Conservation (phyloP, 1,284 basidiomycete species). For the Peniophora sp. region DNA sequence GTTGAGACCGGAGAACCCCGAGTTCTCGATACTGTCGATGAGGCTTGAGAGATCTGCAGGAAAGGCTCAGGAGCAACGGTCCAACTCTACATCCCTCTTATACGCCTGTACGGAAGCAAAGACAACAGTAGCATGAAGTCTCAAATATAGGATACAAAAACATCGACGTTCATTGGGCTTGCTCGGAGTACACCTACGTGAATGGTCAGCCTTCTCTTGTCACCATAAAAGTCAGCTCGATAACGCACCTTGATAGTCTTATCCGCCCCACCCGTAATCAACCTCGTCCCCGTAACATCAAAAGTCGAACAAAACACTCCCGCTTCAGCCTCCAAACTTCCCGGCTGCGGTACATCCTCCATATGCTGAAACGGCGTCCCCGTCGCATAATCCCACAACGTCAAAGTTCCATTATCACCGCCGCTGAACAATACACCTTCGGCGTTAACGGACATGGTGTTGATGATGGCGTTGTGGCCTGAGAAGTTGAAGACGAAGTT, state of each 20-base stretch:
- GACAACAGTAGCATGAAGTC: no score
- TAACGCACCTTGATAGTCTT: conserved; percentile 89
- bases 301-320: conserved; percentile 96
- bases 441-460: conserved; percentile 88
- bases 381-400: conserved; percentile 92
- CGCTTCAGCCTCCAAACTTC: conserved; percentile 93
- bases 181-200: no score
- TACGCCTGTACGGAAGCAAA: no score
- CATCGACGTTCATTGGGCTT: no score
- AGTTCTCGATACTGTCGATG: no score
- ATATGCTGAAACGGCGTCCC: conserved; percentile 93
- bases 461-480: conserved; percentile 96
- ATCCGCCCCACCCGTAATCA: conserved; percentile 96
- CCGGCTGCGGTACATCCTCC: conserved; percentile 93
- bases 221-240: no score
- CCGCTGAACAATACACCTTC: conserved; percentile 98
- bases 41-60: no score
- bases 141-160: no score
- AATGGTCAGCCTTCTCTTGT: no score
- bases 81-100: no score
- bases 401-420: conserved; percentile 89
- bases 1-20: no score
- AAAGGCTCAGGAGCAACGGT: no score
- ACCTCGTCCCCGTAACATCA: conserved; percentile 88
- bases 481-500: conserved; percentile 92